phyloP scores from a whole-genome alignment of 495 filamentous ascomycete species.

The Gamarada debralockiae region DNA sequence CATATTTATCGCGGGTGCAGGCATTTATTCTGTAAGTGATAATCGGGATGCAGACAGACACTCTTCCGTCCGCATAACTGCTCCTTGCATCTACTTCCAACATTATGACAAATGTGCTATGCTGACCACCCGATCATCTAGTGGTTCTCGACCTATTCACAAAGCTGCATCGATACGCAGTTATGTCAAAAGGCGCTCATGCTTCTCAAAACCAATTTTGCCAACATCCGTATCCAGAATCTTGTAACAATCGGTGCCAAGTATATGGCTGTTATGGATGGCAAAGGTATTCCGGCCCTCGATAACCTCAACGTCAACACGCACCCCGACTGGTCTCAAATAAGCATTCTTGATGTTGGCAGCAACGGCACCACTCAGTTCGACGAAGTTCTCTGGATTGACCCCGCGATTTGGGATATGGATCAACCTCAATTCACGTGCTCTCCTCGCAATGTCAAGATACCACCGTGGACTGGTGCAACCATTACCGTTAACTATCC shows the following conservation, averaged over 20 bases:
- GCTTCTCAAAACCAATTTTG: slow-evolving; percentile 1
- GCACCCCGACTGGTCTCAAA: slow-evolving; percentile 26
- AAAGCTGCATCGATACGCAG: slow-evolving; percentile 15
- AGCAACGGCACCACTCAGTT: slow-evolving; percentile 17
- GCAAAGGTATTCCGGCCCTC: slow-evolving; percentile 18
- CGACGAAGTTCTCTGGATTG: slow-evolving; percentile 23
- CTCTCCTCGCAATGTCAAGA: slow-evolving; percentile 21
- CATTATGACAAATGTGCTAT: too few relatives aligned
- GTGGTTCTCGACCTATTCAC: slow-evolving; percentile 18
- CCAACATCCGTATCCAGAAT: slow-evolving; percentile 16
- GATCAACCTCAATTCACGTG: slow-evolving; percentile 23
- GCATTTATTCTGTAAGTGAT: slow-evolving; percentile 12
- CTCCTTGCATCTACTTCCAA: too few relatives aligned
- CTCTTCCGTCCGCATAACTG: too few relatives aligned
- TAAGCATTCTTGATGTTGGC: slow-evolving; percentile 21
- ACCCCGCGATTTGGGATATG: slow-evolving; percentile 23
- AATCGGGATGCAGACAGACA: neutral
- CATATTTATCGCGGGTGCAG: slow-evolving; percentile 19
- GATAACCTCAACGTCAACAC: slow-evolving; percentile 25
- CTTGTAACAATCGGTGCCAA: slow-evolving; percentile 22
- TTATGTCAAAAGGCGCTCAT: slow-evolving; percentile 19
- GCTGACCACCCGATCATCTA: too few relatives aligned
- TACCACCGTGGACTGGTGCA: slow-evolving; percentile 23
- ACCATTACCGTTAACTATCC: slow-evolving; percentile 25
- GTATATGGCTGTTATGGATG: slow-evolving; percentile 23